These are phyloP conservation scores for Oxyria digyna DNA, from an alignment of 148 eudicot genomes.

Conservation along the genomic window DNA sequence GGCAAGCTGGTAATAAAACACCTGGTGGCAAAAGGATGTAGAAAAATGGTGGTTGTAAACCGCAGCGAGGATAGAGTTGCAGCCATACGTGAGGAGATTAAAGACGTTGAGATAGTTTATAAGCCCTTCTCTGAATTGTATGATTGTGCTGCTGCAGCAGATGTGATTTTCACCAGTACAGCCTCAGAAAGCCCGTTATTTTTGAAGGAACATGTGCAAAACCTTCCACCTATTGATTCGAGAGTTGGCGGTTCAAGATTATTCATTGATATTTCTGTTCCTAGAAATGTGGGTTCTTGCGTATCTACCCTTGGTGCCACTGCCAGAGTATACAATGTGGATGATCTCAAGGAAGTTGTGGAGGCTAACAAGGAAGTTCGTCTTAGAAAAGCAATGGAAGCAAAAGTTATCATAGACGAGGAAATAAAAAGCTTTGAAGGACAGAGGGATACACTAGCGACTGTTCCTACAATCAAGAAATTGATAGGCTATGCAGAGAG, in stretches of 20 bases:
- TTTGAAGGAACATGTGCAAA: slow-evolving; percentile 45
- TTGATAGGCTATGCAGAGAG: slow-evolving; percentile 86
- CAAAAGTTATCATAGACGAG: slow-evolving; percentile 57
- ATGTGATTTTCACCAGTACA: slow-evolving; percentile 87
- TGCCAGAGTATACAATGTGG: slow-evolving; percentile 66
- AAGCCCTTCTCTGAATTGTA: slow-evolving; percentile 72
- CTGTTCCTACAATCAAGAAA: slow-evolving; percentile 91
- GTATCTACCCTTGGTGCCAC: slow-evolving; percentile 43
- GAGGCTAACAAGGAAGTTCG: slow-evolving; percentile 91
- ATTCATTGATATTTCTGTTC: slow-evolving; percentile 85
- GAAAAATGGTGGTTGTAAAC: slow-evolving; percentile 80
- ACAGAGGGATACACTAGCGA: slow-evolving; percentile 85
- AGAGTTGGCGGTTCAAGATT: slow-evolving; percentile 59
- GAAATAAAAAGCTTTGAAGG: slow-evolving; percentile 73
- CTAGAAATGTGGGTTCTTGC: slow-evolving; percentile 82
- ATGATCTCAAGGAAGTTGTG: slow-evolving; percentile 93
- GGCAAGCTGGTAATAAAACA: slow-evolving; percentile 92
- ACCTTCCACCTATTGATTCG: slow-evolving; percentile 45
- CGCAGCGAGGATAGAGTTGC: slow-evolving; percentile 64
- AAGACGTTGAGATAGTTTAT: slow-evolving; percentile 61
- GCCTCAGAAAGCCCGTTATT: slow-evolving; percentile 66
- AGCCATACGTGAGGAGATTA: slow-evolving; percentile 51
- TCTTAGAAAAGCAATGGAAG: slow-evolving; percentile 81
- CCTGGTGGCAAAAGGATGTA: slow-evolving; percentile 87
- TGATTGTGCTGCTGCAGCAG: slow-evolving; percentile 72